Percentiles rank a stretch among this genome's conserved stretches.
Evolutionary conservation across 306 rosid species (phyloP).

Genomic region (Cucurbita moschata): DNA sequence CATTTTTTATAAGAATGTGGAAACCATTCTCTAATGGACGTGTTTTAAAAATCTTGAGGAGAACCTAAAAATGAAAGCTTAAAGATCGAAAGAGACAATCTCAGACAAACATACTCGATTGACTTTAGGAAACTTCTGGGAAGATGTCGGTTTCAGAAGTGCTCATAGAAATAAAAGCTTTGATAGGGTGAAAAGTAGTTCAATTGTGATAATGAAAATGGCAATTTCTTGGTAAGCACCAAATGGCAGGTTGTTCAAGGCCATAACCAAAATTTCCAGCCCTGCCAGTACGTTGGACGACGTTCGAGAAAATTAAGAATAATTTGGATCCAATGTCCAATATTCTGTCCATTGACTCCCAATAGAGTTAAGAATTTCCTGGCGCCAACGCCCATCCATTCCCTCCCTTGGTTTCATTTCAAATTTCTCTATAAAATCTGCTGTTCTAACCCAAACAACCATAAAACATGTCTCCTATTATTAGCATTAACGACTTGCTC

Average conservation of each 20-base stretch:
- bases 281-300: too few relatives aligned
- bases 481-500: conserved; percentile 32
- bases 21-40: too few relatives aligned
- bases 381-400: not conserved
- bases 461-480: conserved; percentile 28
- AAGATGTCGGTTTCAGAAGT: not conserved
- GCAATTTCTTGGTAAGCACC: too few relatives aligned
- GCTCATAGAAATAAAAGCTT: too few relatives aligned
- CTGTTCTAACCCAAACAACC: not conserved
- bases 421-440: not conserved
- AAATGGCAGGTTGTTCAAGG: too few relatives aligned
- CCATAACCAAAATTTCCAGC: too few relatives aligned
- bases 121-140: not conserved
- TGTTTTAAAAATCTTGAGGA: too few relatives aligned
- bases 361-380: not conserved
- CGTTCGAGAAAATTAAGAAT: not conserved
- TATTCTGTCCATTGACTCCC: not conserved
- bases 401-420: not conserved
- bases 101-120: not conserved
- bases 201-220: too few relatives aligned
- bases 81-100: too few relatives aligned
- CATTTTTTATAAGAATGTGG: too few relatives aligned
- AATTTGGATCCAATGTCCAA: not conserved
- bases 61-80: too few relatives aligned
- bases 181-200: too few relatives aligned